A percentile compares a stretch with the other conserved stretches of the same genome.
These are phyloP conservation scores for Triangularia verruculosa DNA, from an alignment of 2,329 filamentous ascomycete genomes.

Conservation along the genomic window DNA sequence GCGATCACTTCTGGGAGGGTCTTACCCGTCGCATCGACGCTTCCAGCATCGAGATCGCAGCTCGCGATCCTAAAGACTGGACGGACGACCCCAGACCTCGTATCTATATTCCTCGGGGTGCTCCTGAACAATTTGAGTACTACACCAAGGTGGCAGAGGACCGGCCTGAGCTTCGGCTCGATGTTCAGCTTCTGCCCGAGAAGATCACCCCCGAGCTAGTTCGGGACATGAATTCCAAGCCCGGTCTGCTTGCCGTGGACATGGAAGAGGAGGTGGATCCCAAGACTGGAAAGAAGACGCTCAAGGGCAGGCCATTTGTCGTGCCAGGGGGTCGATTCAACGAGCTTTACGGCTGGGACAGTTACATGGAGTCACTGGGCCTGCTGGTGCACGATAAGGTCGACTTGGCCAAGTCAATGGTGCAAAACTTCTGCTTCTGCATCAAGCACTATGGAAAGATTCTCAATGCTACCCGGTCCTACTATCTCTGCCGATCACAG, in stretches of 20 bases:
- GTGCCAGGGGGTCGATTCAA: slow-evolving; percentile 97
- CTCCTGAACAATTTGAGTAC: slow-evolving; percentile 85
- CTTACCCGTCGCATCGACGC: slow-evolving; percentile 88
- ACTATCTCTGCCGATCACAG: slow-evolving; percentile 92
- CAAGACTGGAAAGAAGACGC: slow-evolving; percentile 64
- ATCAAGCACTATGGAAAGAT: slow-evolving; percentile 99
- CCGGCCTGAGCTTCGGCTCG: slow-evolving; percentile 78
- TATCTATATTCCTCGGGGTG: slow-evolving; percentile 84
- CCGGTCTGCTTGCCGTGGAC: slow-evolving; percentile 83
- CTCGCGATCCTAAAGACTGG: slow-evolving; percentile 92
- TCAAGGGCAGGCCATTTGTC: slow-evolving; percentile 87
- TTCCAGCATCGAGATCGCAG: slow-evolving; percentile 80
- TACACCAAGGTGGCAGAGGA: slow-evolving; percentile 77
- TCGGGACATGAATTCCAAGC: slow-evolving; percentile 78
- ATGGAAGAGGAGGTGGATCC: slow-evolving; percentile 75
- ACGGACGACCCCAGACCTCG: slow-evolving; percentile 83
- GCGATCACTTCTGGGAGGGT: slow-evolving; percentile 88
- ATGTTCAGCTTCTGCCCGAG: slow-evolving; percentile 76
- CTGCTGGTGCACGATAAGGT: slow-evolving; percentile 81
- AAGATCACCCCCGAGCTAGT: slow-evolving; percentile 79
- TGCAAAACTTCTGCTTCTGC: slow-evolving; percentile 94
- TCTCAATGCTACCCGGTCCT: slow-evolving; percentile 91
- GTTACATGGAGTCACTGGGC: slow-evolving; percentile 95
- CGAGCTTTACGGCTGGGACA: slow-evolving; percentile 98
- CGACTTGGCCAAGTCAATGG: slow-evolving; percentile 90